Percentiles rank a stretch among this genome's conserved stretches.
phyloP scores from a whole-genome alignment of 257 asterid genomes.

The Phtheirospermum japonicum region DNA sequence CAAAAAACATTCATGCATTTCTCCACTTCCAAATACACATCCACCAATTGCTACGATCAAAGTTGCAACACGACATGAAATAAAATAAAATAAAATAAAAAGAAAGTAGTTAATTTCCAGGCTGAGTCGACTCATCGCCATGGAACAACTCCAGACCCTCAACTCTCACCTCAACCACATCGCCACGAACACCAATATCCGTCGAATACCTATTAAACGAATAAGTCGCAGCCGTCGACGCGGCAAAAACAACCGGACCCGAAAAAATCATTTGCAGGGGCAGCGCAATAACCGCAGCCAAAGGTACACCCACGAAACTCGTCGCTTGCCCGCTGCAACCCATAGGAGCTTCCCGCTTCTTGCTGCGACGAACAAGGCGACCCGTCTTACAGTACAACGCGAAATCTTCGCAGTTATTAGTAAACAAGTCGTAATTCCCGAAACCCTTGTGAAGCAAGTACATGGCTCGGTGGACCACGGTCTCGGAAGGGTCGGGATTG shows the following conservation, averaged over 20 bases:
- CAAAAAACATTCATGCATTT: too few species aligned
- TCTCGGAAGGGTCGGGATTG: constrained; percentile 21
- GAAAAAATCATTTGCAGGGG: constrained; percentile 21
- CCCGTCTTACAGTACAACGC: constrained; percentile 34
- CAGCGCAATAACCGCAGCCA: constrained; percentile 22
- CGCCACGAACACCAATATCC: constrained; percentile 30
- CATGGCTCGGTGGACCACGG: constrained; percentile 33
- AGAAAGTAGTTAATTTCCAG: too few species aligned
- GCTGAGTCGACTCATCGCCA: background rate
- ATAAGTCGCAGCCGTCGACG: constrained; percentile 23
- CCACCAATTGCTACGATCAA: too few species aligned
- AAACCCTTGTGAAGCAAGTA: constrained; percentile 31
- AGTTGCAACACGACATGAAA: too few species aligned
- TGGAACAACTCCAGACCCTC: constrained; percentile 20
- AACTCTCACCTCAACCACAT: constrained; percentile 21
- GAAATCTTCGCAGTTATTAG: constrained; percentile 33
- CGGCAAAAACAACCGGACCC: constrained; percentile 22
- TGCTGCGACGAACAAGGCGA: constrained; percentile 4
- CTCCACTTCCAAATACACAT: too few species aligned
- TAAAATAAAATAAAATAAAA: too few species aligned
- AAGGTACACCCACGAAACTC: constrained; percentile 23
- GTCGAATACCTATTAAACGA: constrained; percentile 17
- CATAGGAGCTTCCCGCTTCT: background rate
- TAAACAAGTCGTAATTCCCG: constrained; percentile 26
- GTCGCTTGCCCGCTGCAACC: constrained; percentile 34